A percentile compares a stretch with the other conserved stretches of the same genome.
phyloP scores from a whole-genome alignment of 164 flowering plant species.

The grape (Vitis vinifera) region ASM3070453v1 NC_081815.1:1948001-1948500 shows the following conservation, averaged over 20 bases:
- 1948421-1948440: conserved; percentile 13
- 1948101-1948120: conserved; percentile 76
- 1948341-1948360: conserved; percentile 56
- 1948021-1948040: not conserved
- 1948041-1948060: not conserved
- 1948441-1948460: conserved; percentile 10
- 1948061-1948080: not conserved
- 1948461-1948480: conserved; percentile 19
- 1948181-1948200: conserved; percentile 29
- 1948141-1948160: conserved; percentile 51
- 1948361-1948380: conserved; percentile 85
- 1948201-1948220: conserved; percentile 36
- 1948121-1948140: conserved; percentile 42
- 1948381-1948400: conserved; percentile 85
- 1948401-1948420: conserved; percentile 45
- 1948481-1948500: conserved; percentile 18
- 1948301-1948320: conserved; percentile 80
- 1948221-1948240: conserved; percentile 28
- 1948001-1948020: not conserved
- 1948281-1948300: conserved; percentile 40
- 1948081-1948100: not conserved
- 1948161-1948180: conserved; percentile 35
- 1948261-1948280: conserved; percentile 53
- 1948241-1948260: conserved; percentile 64
- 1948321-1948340: conserved; percentile 28